Evolutionary conservation across 176 grass and related monocot genomes (phyloP).

Genomic region (Bolboschoenus planiculmis): DNA sequence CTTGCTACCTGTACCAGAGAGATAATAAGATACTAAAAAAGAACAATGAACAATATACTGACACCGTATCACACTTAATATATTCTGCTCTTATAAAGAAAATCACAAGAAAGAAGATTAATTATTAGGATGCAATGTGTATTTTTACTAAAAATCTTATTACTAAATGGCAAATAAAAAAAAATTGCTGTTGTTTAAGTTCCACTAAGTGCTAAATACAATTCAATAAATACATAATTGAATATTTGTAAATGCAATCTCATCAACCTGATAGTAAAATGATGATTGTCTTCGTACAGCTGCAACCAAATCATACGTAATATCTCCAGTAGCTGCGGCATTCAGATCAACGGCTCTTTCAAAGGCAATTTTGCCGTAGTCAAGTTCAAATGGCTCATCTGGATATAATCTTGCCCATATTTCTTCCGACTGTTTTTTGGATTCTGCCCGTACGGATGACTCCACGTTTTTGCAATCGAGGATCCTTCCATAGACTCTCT

Average conservation of each 20-base stretch:
- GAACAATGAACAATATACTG: neutral
- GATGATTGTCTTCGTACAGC: conserved; percentile 75
- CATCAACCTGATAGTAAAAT: conserved; percentile 71
- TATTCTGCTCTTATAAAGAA: neutral
- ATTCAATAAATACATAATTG: neutral
- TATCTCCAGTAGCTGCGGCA: conserved; percentile 20
- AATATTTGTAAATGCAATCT: neutral
- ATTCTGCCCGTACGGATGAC: conserved; percentile 38
- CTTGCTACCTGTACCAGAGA: conserved; percentile 46
- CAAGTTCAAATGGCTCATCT: conserved; percentile 63
- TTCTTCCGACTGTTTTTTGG: conserved; percentile 36
- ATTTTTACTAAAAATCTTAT: no score
- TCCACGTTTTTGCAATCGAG: conserved; percentile 41
- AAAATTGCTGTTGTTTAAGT: no score
- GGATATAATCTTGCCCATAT: conserved; percentile 60
- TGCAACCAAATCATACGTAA: conserved; percentile 75
- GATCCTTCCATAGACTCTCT: conserved; percentile 58
- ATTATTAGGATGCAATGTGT: no score
- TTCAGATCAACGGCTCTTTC: conserved; percentile 9
- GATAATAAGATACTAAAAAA: neutral
- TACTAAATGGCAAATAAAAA: no score
- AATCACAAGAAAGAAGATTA: no score
- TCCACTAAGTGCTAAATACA: no score
- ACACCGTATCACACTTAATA: neutral
- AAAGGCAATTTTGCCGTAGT: neutral